Percentiles rank a stretch among this genome's conserved stretches.
Conservation (phyloP, 805 yeast genomes). For the Ogataea polymorpha region DNA sequence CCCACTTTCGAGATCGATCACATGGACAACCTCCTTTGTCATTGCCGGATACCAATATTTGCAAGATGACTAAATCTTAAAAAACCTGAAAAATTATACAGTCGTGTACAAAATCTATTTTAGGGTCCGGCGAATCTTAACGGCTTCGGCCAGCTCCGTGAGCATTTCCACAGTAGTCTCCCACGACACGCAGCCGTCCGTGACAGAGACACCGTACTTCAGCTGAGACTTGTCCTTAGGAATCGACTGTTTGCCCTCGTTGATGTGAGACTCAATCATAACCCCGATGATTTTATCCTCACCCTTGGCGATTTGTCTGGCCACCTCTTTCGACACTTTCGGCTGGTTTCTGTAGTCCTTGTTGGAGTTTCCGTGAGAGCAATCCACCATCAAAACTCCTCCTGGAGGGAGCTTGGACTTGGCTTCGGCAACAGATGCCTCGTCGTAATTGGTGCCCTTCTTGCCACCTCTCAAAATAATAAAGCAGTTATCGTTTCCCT, state of each 20-base stretch:
- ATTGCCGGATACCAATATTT: constrained; percentile 2
- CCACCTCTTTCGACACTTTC: constrained; percentile 77
- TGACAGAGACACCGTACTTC: constrained; percentile 92
- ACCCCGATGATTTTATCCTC: constrained; percentile 82
- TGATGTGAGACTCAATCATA: constrained; percentile 91
- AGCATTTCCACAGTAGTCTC: constrained; percentile 83
- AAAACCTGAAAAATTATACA: neutral
- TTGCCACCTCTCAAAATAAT: constrained; percentile 96
- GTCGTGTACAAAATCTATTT: constrained; percentile 13
- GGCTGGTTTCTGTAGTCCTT: constrained; percentile 97
- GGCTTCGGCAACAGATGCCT: constrained; percentile 69
- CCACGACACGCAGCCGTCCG: constrained; percentile 96
- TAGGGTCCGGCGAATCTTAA: constrained; percentile 66
- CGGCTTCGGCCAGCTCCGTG: constrained; percentile 75
- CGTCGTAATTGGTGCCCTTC: constrained; percentile 89
- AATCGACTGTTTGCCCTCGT: constrained; percentile 86
- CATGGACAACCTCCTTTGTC: constrained; percentile 44
- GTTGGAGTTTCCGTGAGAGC: constrained; percentile 95
- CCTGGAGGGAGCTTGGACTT: constrained; percentile 53
- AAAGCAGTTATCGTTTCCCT: constrained; percentile 93
- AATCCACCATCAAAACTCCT: constrained; percentile 82
- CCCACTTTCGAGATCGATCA: constrained; percentile 93
- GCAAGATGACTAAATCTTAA: neutral
- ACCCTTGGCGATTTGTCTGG: constrained; percentile 78
- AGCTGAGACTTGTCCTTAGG: constrained; percentile 59